Percentiles rank a stretch among this genome's conserved stretches.
These are phyloP conservation scores for Tricholoma sp. DNA, from an alignment of 768 basidiomycete genomes.

Conservation along the genomic window DNA sequence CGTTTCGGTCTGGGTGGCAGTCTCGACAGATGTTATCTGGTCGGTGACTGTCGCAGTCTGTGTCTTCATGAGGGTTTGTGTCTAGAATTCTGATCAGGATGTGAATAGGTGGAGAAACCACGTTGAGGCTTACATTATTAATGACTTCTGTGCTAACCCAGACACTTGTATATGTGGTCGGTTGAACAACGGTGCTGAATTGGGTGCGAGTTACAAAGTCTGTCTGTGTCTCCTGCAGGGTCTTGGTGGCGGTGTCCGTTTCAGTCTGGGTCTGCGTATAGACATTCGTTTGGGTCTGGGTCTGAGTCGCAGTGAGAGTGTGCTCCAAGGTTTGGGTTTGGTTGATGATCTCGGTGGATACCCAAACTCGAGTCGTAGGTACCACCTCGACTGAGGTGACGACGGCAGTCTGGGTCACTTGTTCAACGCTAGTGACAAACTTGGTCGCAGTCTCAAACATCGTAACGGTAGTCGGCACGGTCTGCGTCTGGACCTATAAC, in stretches of 20 bases:
- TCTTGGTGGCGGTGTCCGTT: slow-evolving; percentile 46
- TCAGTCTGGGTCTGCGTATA: slow-evolving; percentile 46
- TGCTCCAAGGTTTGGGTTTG: slow-evolving; percentile 49
- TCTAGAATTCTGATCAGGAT: slow-evolving; percentile 11
- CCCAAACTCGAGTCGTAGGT: slow-evolving; percentile 62
- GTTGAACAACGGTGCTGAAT: slow-evolving; percentile 44
- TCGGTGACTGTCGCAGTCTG: slow-evolving; percentile 46
- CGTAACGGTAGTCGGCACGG: slow-evolving; percentile 40
- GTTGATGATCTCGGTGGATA: slow-evolving; percentile 63
- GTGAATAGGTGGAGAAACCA: not conserved
- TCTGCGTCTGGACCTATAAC: slow-evolving; percentile 18
- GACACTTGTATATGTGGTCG: slow-evolving; percentile 50
- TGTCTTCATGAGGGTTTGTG: slow-evolving; percentile 43
- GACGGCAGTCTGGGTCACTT: slow-evolving; percentile 38
- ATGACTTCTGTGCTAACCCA: slow-evolving; percentile 51
- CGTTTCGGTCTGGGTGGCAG: slow-evolving; percentile 51
- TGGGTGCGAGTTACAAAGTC: slow-evolving; percentile 49
- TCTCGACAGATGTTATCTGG: slow-evolving; percentile 49
- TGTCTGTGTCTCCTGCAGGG: slow-evolving; percentile 45
- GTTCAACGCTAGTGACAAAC: slow-evolving; percentile 35
- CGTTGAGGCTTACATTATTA: slow-evolving; percentile 40
- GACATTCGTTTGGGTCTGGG: slow-evolving; percentile 48
- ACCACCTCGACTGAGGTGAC: slow-evolving; percentile 49
- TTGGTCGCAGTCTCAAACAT: slow-evolving; percentile 28
- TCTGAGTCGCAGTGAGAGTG: slow-evolving; percentile 61